Percentiles rank a stretch among this genome's conserved stretches.
phyloP scores from a whole-genome alignment of 2,329 filamentous ascomycete species.

The Trematosphaeria pertusa region DNA sequence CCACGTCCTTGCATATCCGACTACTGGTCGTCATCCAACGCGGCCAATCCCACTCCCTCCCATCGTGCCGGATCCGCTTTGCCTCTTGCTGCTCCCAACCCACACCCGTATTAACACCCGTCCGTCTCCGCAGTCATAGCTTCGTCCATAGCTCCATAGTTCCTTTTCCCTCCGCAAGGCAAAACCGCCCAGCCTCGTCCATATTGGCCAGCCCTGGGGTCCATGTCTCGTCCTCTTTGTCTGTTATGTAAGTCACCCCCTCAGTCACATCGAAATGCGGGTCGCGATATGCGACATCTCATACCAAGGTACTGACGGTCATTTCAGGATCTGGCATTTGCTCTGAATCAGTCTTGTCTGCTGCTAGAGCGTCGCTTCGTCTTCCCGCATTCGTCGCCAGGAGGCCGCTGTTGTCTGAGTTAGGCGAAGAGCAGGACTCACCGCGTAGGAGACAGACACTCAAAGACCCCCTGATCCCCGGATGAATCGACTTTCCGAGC shows the following conservation, averaged over 20 bases:
- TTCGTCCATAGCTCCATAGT: slow-evolving; percentile 21
- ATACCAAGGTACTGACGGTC: slow-evolving; percentile 41
- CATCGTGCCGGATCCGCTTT: slow-evolving; percentile 7
- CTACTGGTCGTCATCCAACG: slow-evolving; percentile 19
- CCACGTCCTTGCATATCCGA: slow-evolving; percentile 31
- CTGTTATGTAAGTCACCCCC: slow-evolving; percentile 43
- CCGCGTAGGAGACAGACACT: slow-evolving; percentile 38
- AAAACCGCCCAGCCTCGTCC: slow-evolving; percentile 34
- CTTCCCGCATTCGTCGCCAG: slow-evolving; percentile 40
- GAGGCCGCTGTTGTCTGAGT: slow-evolving; percentile 36
- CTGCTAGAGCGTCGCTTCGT: slow-evolving; percentile 31
- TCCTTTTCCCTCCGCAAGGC: slow-evolving; percentile 24
- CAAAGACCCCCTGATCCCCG: slow-evolving; percentile 46
- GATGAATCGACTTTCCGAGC: slow-evolving; percentile 45
- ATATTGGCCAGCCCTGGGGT: slow-evolving; percentile 33
- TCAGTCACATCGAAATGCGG: slow-evolving; percentile 41
- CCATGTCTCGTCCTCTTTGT: slow-evolving; percentile 47
- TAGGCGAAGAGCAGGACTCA: slow-evolving; percentile 36
- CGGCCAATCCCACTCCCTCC: slow-evolving; percentile 25
- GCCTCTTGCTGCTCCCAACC: slow-evolving; percentile 15
- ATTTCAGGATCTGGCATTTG: slow-evolving; percentile 45
- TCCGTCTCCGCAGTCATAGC: slow-evolving; percentile 35
- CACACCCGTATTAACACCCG: slow-evolving; percentile 31
- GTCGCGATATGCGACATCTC: slow-evolving; percentile 39
- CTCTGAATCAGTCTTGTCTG: slow-evolving; percentile 44